Conservation (phyloP, 768 basidiomycete species). For the Candolleomyces eurysporus region DNA sequence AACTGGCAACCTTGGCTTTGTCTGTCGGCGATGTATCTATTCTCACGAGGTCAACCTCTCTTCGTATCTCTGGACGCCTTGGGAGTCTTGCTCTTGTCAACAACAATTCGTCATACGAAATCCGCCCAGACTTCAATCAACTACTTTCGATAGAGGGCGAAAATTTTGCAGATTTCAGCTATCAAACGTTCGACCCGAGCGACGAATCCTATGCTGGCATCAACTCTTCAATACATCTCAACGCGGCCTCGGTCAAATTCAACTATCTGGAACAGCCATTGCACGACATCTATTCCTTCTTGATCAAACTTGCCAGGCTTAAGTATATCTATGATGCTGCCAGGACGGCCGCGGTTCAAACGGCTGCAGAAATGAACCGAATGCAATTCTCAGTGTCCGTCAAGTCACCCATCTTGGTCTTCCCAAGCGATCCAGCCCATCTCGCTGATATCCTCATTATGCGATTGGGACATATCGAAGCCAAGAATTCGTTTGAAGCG, state of each 20-base stretch:
- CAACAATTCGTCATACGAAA: slow-evolving; percentile 50
- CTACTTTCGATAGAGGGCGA: slow-evolving; percentile 92
- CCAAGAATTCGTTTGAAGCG: slow-evolving; percentile 69
- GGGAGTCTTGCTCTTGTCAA: slow-evolving; percentile 84
- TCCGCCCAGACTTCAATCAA: slow-evolving; percentile 71
- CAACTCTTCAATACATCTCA: slow-evolving; percentile 78
- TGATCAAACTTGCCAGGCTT: slow-evolving; percentile 82
- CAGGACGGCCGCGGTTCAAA: slow-evolving; percentile 87
- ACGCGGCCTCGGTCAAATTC: slow-evolving; percentile 86
- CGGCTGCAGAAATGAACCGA: slow-evolving; percentile 87
- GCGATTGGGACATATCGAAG: slow-evolving; percentile 85
- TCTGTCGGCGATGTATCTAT: slow-evolving; percentile 88
- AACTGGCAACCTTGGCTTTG: slow-evolving; percentile 82
- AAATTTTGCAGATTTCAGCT: slow-evolving; percentile 90
- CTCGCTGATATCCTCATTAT: slow-evolving; percentile 73
- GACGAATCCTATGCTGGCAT: slow-evolving; percentile 72
- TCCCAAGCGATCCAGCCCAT: slow-evolving; percentile 66
- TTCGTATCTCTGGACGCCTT: slow-evolving; percentile 77
- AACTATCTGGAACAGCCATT: slow-evolving; percentile 90
- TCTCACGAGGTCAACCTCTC: slow-evolving; percentile 64
- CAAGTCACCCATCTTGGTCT: slow-evolving; percentile 88
- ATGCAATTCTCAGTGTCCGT: slow-evolving; percentile 92
- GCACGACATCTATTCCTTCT: slow-evolving; percentile 81
- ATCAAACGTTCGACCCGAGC: slow-evolving; percentile 83
- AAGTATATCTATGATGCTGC: slow-evolving; percentile 95